phyloP scores from a whole-genome alignment of 352 stramenopile species.

The Achlya hypogyna region DNA sequence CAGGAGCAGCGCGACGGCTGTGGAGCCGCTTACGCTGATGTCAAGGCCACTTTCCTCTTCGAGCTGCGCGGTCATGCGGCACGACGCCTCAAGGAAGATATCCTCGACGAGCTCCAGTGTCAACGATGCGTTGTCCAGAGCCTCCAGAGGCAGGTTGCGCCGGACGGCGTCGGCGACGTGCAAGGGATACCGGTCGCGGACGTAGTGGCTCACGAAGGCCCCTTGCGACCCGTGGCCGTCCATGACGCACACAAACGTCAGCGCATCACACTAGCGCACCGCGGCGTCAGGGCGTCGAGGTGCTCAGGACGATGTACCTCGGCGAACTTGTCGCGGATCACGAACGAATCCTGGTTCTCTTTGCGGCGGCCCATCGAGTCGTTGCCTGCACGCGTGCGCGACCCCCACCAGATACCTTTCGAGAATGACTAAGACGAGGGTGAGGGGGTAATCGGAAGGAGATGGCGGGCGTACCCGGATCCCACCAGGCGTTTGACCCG shows the following conservation, averaged over 20 bases:
- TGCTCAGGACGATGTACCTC: constrained; percentile 15
- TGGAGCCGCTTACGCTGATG: constrained; percentile 70
- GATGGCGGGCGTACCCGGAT: constrained; percentile 26
- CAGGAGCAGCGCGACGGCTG: constrained; percentile 54
- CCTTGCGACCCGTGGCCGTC: constrained; percentile 68
- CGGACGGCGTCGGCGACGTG: constrained; percentile 36
- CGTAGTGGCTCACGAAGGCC: constrained; percentile 64
- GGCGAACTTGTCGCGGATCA: constrained; percentile 40
- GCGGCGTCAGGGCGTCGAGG: background rate
- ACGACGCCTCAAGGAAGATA: constrained; percentile 42
- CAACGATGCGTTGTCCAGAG: background rate
- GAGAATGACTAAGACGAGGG: constrained; percentile 28
- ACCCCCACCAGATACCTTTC: constrained; percentile 43
- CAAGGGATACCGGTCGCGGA: constrained; percentile 56
- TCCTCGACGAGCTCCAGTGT: constrained; percentile 31
- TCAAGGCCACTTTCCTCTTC: constrained; percentile 41
- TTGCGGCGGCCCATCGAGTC: constrained; percentile 69
- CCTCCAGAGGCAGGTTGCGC: constrained; percentile 21
- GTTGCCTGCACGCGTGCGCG: constrained; percentile 48
- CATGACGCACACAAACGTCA: constrained; percentile 65
- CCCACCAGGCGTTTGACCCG: constrained; percentile 36
- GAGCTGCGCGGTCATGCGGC: constrained; percentile 33
- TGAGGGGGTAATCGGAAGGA: background rate
- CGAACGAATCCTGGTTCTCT: constrained; percentile 76
- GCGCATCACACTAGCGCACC: constrained; percentile 21